Evolutionary conservation across 805 yeast species (phyloP), one percentile per base, ranked within the genome.

Genomic region (Candida manassasensis): DNA sequence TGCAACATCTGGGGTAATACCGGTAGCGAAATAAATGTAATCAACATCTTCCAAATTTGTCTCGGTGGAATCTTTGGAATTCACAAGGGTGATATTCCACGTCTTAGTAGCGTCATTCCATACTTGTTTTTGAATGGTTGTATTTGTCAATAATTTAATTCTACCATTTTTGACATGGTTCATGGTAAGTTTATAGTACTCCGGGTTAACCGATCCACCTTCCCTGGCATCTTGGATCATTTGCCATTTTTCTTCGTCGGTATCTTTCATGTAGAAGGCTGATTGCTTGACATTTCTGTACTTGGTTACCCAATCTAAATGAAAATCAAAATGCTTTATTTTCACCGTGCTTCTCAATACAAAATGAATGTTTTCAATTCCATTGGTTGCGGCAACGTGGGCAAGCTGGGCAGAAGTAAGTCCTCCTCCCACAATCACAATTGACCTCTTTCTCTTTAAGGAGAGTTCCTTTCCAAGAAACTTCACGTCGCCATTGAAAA

Each of bases 281-380:
- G 71, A 60, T 39, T 67, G 68, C 47, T 65, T 61, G 17, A 61
- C 65, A 38, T 67, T 69, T 39, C 63, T 62, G 47, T 67, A 69
- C 41, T 69, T 69, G n/a, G 73, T 65, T 12, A 69, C 73, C 74
- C 74, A 69, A 37, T 69, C 73, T 31, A 69, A 49, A 40, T 67
- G 71, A 41, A 69, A 68, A 38, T 69, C 74, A 49, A 69, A 69
- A 40, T 69, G 73, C 45, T 69, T 68, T 32, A 68, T 56, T 37
- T 65, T 68, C 21, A 67, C 38, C 3, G 53, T 49, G 1, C 69
- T 65, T 27, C 74, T 46, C 9, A 64, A 43, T 9, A 68, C 35
- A 4, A 65, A 50, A 27, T 57, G 53, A 1, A 66, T 63, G 15
- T 55, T 52, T 9, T 43, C 37, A 9, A 65, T 48, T 1, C 67